Evolutionary conservation across 2,329 filamentous ascomycete genomes (phyloP), one percentile per base, ranked within the genome.

Genomic region (Fusarium equiseti): DNA sequence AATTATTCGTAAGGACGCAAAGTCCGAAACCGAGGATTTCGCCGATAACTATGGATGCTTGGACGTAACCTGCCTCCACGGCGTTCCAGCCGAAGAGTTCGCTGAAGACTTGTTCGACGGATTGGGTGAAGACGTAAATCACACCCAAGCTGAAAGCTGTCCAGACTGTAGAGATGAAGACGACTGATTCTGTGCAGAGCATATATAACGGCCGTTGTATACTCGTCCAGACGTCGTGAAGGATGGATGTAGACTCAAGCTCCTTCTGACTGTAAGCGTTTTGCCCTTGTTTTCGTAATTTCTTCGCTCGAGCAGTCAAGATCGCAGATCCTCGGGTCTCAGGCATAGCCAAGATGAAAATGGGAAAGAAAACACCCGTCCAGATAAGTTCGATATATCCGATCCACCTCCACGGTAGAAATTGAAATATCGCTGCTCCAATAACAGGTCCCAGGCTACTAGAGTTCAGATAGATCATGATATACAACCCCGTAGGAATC

Each of bases 331-430:
- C 66, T 26, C 68, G n/a, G 0, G 68, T 68, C 13, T 70, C 68
- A 7, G 66, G 62, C 45, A 70, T 26, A 1, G 62, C 66, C n/a
- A 70, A 2, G 13, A 70, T 70, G 3, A 70, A 70, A 1, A 70
- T 63, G 0, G 68, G 68, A 6, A 70, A 70, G 54, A 70, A 66
- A 9, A 57, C 66, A 0, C 52, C 63, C 0, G 68, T 70, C 68
- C 66, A 70, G 5, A 70, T 70, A 8, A 70, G 59, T 11, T 70
- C 67, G 12, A 70, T 70, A 6, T 70, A 64, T 0, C 67, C 68
- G 0, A 70, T 70, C 68, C 68, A 70, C 3, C 66, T 10, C 68
- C 68, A 70, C 2, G 63, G 42, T 0, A 70, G 1, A 2, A n/a
- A 59, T 3, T 70, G 67, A 7, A 70, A 59, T 3, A 70, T 70